Evolutionary conservation across 208 protist species (phyloP), one percentile per base, ranked within the genome.

Genomic region (Leishmania tarentolae): DNA sequence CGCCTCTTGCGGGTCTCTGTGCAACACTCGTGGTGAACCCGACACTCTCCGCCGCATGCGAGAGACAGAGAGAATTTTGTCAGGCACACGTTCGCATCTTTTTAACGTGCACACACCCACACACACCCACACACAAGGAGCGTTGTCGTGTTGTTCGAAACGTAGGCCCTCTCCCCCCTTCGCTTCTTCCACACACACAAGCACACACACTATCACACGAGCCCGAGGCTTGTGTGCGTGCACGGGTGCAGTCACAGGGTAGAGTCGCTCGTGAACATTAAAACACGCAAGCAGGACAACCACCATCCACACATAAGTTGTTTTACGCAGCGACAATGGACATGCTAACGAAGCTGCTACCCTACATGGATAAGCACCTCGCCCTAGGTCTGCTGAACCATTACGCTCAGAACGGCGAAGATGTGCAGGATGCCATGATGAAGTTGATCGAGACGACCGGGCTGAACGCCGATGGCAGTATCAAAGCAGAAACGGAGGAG

Each of bases 321-420:
- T 31, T n/a, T 73, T 21, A 37, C 44, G 42, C 69, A 31, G 44
- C 37, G 21, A 90, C 90, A 87, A 88, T 88, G 78, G 89, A 95
- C 15, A 95, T 96, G 83, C 85, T 97, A 73, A 80, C 68, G 69
- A 88, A 87, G 85, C 63, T 96, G 66, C 82, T 95, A 35, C 93
- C 94, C 35, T 90, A 93, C 75, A 90, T 97, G 79, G 94, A 97
- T 84, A 97, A 97, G 82, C 94, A 97, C 86, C 89, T 96, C 50
- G 90, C 89, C 61, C 88, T 97, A 71, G 89, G 91, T 80, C 80
- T 97, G 24, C 83, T 97, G 44, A 87, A 86, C 78, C 94, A 93
- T 81, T 95, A 94, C 85, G 85, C 84, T 50, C 88, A 94, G 73
- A 86, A 91, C 75, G 94, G 92, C 9, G 59, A 88, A 40, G 92